These are phyloP conservation scores for Jatropha curcas DNA, from an alignment of 345 rosid species.

Conservation along the genomic window DNA sequence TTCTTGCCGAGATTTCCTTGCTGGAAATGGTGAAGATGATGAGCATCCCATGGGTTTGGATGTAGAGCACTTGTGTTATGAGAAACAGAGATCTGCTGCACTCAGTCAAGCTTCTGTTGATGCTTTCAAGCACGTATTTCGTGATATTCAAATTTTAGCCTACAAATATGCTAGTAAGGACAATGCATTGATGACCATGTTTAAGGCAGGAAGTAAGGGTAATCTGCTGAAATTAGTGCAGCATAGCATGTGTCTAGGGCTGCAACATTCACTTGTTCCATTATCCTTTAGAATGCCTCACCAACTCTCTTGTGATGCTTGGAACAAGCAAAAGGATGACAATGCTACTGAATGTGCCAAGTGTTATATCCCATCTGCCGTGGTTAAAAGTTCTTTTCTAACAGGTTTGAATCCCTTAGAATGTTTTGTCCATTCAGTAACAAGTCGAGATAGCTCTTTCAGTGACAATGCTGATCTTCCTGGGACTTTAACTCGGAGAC, in stretches of 20 bases:
- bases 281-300: constrained; percentile 81
- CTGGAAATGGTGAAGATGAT: constrained; percentile 42
- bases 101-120: constrained; percentile 72
- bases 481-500: constrained; percentile 73
- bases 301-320: constrained; percentile 59
- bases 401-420: constrained; percentile 81
- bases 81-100: constrained; percentile 78
- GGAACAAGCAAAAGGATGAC: constrained; percentile 54
- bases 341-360: constrained; percentile 44
- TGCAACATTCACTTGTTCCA: constrained; percentile 77
- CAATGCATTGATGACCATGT: constrained; percentile 76
- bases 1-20: constrained; percentile 58
- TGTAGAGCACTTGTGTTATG: constrained; percentile 43
- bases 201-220: constrained; percentile 94
- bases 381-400: constrained; percentile 69
- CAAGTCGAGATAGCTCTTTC: constrained; percentile 77
- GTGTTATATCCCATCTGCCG: constrained; percentile 68
- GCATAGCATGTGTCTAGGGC: constrained; percentile 86
- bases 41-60: constrained; percentile 38
- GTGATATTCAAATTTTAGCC: constrained; percentile 72
- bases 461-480: constrained; percentile 97
- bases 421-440: constrained; percentile 82
- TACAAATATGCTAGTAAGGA: constrained; percentile 58
- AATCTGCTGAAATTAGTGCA: constrained; percentile 74
- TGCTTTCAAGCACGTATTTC: constrained; percentile 68